Evolutionary conservation across 202 grass and related monocot species (phyloP).

Genomic region (Cymbopogon flexuosus): DNA sequence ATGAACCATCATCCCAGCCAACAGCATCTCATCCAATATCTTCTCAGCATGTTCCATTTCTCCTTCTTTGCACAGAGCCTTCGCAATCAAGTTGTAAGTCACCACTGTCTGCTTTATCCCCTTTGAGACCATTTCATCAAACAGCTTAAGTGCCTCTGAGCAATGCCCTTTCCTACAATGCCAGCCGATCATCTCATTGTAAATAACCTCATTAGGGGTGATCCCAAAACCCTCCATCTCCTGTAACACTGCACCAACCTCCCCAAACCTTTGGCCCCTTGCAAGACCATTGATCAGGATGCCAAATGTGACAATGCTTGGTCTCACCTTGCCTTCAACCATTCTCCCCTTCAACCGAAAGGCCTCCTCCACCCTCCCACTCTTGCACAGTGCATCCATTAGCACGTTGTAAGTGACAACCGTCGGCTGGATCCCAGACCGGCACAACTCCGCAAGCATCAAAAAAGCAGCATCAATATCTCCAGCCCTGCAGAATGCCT

Average conservation of each 20-base stretch:
- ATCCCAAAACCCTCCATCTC: conserved; percentile 69
- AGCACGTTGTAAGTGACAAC: conserved; percentile 68
- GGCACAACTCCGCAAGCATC: conserved; percentile 54
- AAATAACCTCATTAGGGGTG: conserved; percentile 67
- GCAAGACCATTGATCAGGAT: conserved; percentile 81
- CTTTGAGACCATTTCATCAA: conserved; percentile 63
- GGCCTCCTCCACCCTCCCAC: conserved; percentile 59
- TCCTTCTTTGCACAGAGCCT: conserved; percentile 66
- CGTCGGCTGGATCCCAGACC: conserved; percentile 34
- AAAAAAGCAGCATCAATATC: conserved; percentile 39
- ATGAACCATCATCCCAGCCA: conserved; percentile 58
- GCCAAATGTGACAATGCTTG: conserved; percentile 63
- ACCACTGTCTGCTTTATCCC: conserved; percentile 53
- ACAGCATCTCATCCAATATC: conserved; percentile 75
- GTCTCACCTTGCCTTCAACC: conserved; percentile 39
- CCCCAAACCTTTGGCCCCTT: conserved; percentile 44
- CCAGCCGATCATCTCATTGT: conserved; percentile 72
- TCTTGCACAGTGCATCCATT: conserved; percentile 71
- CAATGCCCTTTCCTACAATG: conserved; percentile 53
- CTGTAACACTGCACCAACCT: conserved; percentile 38
- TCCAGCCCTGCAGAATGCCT: conserved; percentile 48
- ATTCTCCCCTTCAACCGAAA: conserved; percentile 64
- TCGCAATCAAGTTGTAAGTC: conserved; percentile 64
- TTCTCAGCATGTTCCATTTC: conserved; percentile 59
- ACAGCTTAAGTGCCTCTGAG: conserved; percentile 46